phyloP scores from a whole-genome alignment of 176 grass and related monocot genomes.

The Urochloa ruziziensis region DNA sequence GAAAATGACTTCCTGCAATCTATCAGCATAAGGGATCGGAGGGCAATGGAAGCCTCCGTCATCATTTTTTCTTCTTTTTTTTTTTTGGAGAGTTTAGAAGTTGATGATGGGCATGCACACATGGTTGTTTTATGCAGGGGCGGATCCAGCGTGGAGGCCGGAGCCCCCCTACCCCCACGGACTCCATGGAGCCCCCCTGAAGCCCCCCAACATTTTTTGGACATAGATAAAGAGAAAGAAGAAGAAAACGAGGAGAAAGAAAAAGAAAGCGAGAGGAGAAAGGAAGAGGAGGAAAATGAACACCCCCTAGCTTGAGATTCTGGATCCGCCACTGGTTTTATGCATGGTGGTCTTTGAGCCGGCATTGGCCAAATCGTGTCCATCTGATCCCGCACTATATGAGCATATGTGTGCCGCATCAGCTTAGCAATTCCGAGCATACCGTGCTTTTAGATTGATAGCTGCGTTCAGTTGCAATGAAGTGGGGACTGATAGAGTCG shows the following conservation, averaged over 20 bases:
- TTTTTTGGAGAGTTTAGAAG: not conserved
- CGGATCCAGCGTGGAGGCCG: too few species aligned
- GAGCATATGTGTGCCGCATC: not conserved
- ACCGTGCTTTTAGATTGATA: slow-evolving; percentile 17
- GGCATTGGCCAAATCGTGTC: slow-evolving; percentile 1
- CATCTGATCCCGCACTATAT: not conserved
- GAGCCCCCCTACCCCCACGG: too few species aligned
- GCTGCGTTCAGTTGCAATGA: not conserved
- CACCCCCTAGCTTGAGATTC: too few species aligned
- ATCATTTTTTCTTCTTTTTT: not conserved
- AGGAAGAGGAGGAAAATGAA: too few species aligned
- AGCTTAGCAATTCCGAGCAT: slow-evolving; percentile 5
- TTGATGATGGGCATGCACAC: too few species aligned
- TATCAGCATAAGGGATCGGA: not conserved
- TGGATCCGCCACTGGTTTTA: too few species aligned
- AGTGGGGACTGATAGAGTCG: not conserved
- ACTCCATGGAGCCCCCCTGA: too few species aligned
- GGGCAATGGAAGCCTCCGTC: not conserved
- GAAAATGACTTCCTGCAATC: not conserved
- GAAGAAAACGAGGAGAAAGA: too few species aligned
- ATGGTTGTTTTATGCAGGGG: too few species aligned
- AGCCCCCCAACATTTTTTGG: too few species aligned
- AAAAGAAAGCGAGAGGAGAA: too few species aligned
- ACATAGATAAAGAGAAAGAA: too few species aligned
- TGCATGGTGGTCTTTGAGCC: not conserved